Percentiles rank a stretch among this genome's conserved stretches.
phyloP scores from a whole-genome alignment of 2,329 filamentous ascomycete genomes.

The Aspergillus awamori region DNA sequence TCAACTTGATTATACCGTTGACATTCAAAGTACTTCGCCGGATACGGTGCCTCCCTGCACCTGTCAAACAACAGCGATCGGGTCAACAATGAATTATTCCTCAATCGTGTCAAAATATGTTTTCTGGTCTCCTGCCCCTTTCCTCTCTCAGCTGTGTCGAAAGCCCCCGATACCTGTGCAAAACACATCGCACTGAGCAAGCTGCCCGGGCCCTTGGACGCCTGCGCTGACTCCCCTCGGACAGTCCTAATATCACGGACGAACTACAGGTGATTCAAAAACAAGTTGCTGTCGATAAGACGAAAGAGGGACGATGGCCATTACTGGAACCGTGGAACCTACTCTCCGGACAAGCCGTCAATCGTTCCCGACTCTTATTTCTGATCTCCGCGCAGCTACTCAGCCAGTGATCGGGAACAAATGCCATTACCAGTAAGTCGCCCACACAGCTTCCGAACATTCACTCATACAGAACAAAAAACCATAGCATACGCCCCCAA shows the following conservation, averaged over 20 bases:
- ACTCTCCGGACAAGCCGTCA: conserved; percentile 63
- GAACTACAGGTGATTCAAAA: conserved; percentile 15
- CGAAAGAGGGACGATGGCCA: neutral
- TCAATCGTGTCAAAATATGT: conserved; percentile 71
- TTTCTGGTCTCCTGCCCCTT: conserved; percentile 66
- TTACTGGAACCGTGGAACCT: conserved; percentile 7
- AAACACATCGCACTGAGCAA: conserved; percentile 58
- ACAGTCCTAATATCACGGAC: conserved; percentile 12
- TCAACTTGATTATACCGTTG: neutral
- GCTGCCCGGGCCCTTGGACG: conserved; percentile 52
- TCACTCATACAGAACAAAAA: neutral
- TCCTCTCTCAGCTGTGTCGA: conserved; percentile 68
- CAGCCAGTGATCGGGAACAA: conserved; percentile 71
- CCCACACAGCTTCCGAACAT: neutral
- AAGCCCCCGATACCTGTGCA: conserved; percentile 68
- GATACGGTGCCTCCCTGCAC: conserved; percentile 53
- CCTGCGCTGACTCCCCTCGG: conserved; percentile 40
- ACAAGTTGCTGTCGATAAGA: neutral
- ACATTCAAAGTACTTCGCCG: conserved; percentile 28
- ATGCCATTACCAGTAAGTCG: conserved; percentile 64
- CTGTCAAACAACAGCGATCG: conserved; percentile 43
- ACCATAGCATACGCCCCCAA: conserved; percentile 63
- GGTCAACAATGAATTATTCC: conserved; percentile 60
- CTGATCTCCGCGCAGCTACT: conserved; percentile 68
- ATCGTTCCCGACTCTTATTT: conserved; percentile 70